phyloP scores from a whole-genome alignment of 805 yeast genomes.

The Ogataea kodamae region DNA sequence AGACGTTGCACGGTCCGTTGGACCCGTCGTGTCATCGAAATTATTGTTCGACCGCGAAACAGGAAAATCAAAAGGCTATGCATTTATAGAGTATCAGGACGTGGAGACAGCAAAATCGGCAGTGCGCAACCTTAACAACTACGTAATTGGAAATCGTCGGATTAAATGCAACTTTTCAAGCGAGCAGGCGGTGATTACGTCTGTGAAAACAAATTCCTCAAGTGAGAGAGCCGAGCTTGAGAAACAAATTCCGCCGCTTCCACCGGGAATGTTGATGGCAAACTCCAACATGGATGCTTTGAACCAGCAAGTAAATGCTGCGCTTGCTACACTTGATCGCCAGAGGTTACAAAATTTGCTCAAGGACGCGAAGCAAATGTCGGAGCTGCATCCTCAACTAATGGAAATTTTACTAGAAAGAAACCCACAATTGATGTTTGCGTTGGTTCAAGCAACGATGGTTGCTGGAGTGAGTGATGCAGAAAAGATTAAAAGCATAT shows the following conservation, averaged over 20 bases:
- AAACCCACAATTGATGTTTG: slow-evolving; percentile 80
- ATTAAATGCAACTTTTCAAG: slow-evolving; percentile 73
- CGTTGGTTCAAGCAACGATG: slow-evolving; percentile 71
- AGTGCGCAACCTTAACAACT: slow-evolving; percentile 80
- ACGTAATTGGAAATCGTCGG: slow-evolving; percentile 65
- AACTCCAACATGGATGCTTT: slow-evolving; percentile 31
- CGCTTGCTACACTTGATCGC: slow-evolving; percentile 46
- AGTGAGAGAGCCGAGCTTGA: slow-evolving; percentile 22
- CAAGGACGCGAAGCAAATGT: slow-evolving; percentile 57
- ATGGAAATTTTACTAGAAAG: slow-evolving; percentile 58
- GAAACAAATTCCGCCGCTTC: slow-evolving; percentile 46
- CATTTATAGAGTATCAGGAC: slow-evolving; percentile 80
- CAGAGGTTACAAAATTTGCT: slow-evolving; percentile 46
- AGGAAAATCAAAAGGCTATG: slow-evolving; percentile 88
- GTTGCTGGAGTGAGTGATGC: slow-evolving; percentile 32
- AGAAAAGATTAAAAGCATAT: slow-evolving; percentile 23
- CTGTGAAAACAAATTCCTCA: slow-evolving; percentile 16
- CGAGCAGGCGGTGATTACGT: slow-evolving; percentile 38
- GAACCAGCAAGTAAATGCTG: slow-evolving; percentile 42
- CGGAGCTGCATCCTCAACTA: slow-evolving; percentile 51
- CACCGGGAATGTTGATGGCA: slow-evolving; percentile 47
- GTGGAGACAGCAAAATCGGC: slow-evolving; percentile 87
- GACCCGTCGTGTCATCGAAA: slow-evolving; percentile 75
- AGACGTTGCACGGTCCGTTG: slow-evolving; percentile 81
- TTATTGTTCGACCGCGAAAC: slow-evolving; percentile 84